A percentile compares a stretch with the other conserved stretches of the same genome.
Evolutionary conservation across 345 rosid genomes (phyloP).

Genomic region (Hibiscus syriacus): DNA sequence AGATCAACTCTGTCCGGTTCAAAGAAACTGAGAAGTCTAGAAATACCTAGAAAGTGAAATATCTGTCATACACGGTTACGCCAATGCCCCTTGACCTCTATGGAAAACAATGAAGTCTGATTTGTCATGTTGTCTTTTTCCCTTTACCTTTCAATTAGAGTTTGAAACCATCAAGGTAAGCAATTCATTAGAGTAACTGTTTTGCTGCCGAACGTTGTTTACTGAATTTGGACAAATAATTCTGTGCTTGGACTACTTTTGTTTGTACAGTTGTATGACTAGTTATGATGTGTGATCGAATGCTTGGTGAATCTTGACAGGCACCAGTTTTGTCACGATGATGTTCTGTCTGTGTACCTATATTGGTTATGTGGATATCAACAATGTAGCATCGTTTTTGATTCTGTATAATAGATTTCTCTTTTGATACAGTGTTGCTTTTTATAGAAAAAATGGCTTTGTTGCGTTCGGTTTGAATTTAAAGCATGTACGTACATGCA

Average conservation of each 20-base stretch:
- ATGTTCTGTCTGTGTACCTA: neutral
- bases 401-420: neutral
- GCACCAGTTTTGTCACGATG: neutral
- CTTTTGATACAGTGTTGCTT: neutral
- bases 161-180: neutral
- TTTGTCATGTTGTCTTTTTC: neutral
- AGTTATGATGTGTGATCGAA: neutral
- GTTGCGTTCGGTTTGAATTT: constrained; percentile 87
- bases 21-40: neutral
- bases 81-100: neutral
- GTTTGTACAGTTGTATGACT: neutral
- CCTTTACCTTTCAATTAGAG: neutral
- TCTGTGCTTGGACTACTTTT: neutral
- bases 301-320: neutral
- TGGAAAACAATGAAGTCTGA: neutral
- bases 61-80: neutral
- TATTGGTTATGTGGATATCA: neutral
- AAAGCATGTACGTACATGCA: no score
- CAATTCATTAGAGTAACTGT: neutral
- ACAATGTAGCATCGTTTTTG: neutral
- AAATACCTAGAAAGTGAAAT: neutral
- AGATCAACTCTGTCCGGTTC: neutral
- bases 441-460: constrained; percentile 80
- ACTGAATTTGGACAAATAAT: neutral
- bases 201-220: neutral